phyloP scores from a whole-genome alignment of 2,329 filamentous ascomycete species.

The Tolypocladium ophioglossoides region DNA sequence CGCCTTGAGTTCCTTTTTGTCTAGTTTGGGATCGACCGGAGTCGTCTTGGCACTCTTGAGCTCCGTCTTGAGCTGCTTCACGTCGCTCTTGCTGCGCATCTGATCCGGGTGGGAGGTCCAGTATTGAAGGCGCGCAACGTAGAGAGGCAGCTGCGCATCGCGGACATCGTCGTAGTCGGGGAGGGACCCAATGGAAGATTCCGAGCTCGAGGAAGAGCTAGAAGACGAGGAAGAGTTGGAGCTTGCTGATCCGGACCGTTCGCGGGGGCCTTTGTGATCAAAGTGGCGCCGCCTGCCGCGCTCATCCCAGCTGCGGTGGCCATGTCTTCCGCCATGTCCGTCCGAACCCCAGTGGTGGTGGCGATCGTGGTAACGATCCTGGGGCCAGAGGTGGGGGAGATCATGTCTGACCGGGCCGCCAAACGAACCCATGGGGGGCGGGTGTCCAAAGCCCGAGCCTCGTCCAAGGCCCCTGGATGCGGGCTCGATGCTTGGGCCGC shows the following conservation, averaged over 20 bases:
- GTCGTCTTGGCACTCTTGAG: slow-evolving; percentile 28
- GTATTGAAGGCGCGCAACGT: slow-evolving; percentile 29
- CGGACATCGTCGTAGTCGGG: slow-evolving; percentile 41
- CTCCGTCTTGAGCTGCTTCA: slow-evolving; percentile 30
- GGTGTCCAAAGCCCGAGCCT: not conserved
- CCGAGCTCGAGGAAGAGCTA: slow-evolving; percentile 21
- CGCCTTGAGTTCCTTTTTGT: slow-evolving; percentile 25
- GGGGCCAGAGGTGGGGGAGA: slow-evolving; percentile 1
- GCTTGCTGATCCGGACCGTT: slow-evolving; percentile 15
- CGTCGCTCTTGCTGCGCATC: slow-evolving; percentile 33
- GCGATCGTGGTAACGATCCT: not conserved
- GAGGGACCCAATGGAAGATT: slow-evolving; percentile 39
- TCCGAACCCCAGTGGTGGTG: not conserved
- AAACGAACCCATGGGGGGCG: not conserved
- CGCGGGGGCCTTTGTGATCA: slow-evolving; percentile 7
- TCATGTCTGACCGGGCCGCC: slow-evolving; percentile 1
- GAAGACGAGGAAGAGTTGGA: slow-evolving; percentile 25
- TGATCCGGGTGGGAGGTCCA: slow-evolving; percentile 42
- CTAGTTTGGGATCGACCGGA: slow-evolving; percentile 1
- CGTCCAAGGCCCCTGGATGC: not conserved
- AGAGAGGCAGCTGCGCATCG: slow-evolving; percentile 36
- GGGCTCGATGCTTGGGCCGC: not conserved
- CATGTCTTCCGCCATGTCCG: not conserved
- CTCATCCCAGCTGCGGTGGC: not conserved
- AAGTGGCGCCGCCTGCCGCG: not conserved